Base-by-base conservation (phyloP, 2,329 filamentous ascomycete species). In the Fusarium subglutinans region DNA sequence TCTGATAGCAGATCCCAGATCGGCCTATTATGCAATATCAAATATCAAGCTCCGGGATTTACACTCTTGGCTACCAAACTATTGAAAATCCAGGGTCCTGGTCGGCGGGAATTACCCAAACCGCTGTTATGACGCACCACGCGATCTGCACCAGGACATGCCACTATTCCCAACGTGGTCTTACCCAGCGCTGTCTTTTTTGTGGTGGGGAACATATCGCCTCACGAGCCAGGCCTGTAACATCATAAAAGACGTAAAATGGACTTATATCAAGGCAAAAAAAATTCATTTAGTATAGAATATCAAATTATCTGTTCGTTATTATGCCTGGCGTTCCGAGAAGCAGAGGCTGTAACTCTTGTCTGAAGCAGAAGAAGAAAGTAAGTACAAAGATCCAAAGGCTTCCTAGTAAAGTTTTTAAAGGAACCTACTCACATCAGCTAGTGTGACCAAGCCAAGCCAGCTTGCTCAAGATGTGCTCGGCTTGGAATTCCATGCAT, bases 281-380 rank as follows among this genome's bases (percentile, higher is more conserved):
- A 12, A 24, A 5, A 0, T 10, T 20, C 13, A n/a, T 2, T 28
- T 26, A 13, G 6, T 0, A 8, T 43, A 1, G 4, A 24, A 35
- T 24, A 33, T 35, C 22, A 24, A 50, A 5, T 26, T 24, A 4
- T 43, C 6, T 11, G 18, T 28, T 48, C 7, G 3, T 26, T 14
- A 48, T 45, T 3, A 88, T 88, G 87, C 85, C 86, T 0, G 87
- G 87, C 18, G 87, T 88, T 15, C 87, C 87, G 12, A 84, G 83
- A 9, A 84, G 85, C 51, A 82, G 83, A 69, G 87, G 84, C 30
- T 88, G 87, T 66, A 83, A 87, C 44, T 83, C 80, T 20, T 88
- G 86, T 74, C 83, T 85, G 40, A 85, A 82, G 67, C 84, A 87
- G 70, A 88, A 88, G 83, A 88, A 88, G 79, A 88, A 87, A 83